phyloP scores from a whole-genome alignment of 257 asterid species.

The Eucommia ulmoides region DNA sequence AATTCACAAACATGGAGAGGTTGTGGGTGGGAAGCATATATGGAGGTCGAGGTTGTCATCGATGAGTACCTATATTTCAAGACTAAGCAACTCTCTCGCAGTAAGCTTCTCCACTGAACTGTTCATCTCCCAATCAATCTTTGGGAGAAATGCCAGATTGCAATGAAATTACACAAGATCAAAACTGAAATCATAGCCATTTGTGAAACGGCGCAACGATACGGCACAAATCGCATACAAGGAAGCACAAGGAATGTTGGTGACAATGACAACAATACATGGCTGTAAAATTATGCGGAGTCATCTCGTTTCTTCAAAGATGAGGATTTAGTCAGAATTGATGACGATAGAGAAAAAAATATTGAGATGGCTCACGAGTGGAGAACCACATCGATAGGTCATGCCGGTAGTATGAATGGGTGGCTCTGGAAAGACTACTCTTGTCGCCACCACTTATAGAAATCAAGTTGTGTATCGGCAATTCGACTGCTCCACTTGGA shows the following conservation, averaged over 20 bases:
- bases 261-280: background rate
- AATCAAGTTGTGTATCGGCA: conserved; percentile 5
- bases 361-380: conserved; percentile 5
- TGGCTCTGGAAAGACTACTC: conserved; percentile 19
- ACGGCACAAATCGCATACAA: background rate
- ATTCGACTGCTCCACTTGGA: conserved; percentile 24
- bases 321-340: conserved; percentile 9
- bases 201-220: conserved; percentile 7
- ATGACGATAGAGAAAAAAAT: background rate
- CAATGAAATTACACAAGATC: conserved; percentile 11
- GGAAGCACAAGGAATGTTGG: background rate
- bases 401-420: conserved; percentile 10
- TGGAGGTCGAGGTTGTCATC: too few relatives aligned
- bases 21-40: too few relatives aligned
- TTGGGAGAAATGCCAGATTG: conserved; percentile 4
- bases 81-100: too few relatives aligned
- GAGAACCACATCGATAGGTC: conserved; percentile 1
- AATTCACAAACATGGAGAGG: too few relatives aligned
- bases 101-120: background rate
- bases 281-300: conserved; percentile 7
- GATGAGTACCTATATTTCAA: too few relatives aligned
- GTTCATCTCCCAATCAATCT: conserved; percentile 7
- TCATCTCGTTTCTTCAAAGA: conserved; percentile 4
- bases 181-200: conserved; percentile 9
- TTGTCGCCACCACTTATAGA: conserved; percentile 12